phyloP scores from a whole-genome alignment of 2,329 filamentous ascomycete genomes.

The Fusarium secorum region DNA sequence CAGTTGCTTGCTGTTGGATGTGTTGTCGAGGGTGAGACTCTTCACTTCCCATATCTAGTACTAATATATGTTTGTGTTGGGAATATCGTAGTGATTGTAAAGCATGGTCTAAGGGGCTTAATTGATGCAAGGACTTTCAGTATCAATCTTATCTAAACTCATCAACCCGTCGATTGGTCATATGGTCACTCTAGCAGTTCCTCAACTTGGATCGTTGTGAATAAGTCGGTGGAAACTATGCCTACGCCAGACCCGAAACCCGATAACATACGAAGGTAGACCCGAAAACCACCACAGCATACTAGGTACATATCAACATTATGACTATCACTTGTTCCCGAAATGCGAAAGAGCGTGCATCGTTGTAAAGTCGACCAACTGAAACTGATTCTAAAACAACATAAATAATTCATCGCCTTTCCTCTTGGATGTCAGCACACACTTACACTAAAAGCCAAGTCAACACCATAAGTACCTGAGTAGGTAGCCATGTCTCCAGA shows the following conservation, averaged over 20 bases:
- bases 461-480: background rate
- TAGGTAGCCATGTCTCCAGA: conserved; percentile 29
- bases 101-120: background rate
- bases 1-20: too few relatives aligned
- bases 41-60: background rate
- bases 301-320: background rate
- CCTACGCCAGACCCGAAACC: conserved; percentile 31
- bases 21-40: background rate
- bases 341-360: conserved; percentile 12
- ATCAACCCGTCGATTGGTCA: background rate
- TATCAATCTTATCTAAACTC: background rate
- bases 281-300: conserved; percentile 8
- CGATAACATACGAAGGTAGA: conserved; percentile 9
- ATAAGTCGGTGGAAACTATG: background rate
- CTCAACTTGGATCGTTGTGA: background rate
- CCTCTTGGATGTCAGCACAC: background rate
- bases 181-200: background rate
- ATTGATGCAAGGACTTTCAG: background rate
- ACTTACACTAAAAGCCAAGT: background rate
- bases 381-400: background rate
- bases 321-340: conserved; percentile 1
- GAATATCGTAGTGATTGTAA: background rate
- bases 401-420: background rate
- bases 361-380: background rate
- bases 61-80: background rate